Evolutionary conservation across 108 stramenopile genomes (phyloP).

Genomic region (Cyclotella baltica): DNA sequence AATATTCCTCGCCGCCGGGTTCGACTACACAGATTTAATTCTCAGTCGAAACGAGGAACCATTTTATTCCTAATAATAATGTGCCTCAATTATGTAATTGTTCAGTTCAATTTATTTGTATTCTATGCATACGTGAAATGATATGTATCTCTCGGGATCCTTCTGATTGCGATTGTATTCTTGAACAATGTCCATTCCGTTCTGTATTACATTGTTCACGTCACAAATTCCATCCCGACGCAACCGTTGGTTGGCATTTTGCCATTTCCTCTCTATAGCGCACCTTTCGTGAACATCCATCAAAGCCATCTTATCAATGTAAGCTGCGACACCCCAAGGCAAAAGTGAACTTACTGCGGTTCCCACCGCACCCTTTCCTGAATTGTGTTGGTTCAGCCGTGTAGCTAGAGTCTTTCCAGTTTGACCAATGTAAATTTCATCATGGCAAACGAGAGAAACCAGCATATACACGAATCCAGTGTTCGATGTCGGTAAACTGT

Average conservation of each 20-base stretch:
- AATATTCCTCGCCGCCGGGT: too few relatives aligned
- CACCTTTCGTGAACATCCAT: background rate
- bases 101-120: too few relatives aligned
- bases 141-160: background rate
- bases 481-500: background rate
- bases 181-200: background rate
- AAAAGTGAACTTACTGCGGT: background rate
- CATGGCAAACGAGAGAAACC: background rate
- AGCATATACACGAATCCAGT: conserved; percentile 19
- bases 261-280: background rate
- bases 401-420: background rate
- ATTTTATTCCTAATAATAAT: too few relatives aligned
- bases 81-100: too few relatives aligned
- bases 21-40: too few relatives aligned
- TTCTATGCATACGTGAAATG: background rate
- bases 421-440: conserved; percentile 11
- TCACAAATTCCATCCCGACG: background rate
- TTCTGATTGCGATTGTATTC: background rate
- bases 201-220: background rate
- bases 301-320: background rate
- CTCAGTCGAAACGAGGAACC: too few relatives aligned
- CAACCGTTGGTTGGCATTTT: background rate
- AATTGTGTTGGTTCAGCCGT: background rate
- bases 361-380: background rate
- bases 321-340: background rate